Conservation (phyloP, 108 stramenopile genomes). For the Mediolabrus comicus region DNA sequence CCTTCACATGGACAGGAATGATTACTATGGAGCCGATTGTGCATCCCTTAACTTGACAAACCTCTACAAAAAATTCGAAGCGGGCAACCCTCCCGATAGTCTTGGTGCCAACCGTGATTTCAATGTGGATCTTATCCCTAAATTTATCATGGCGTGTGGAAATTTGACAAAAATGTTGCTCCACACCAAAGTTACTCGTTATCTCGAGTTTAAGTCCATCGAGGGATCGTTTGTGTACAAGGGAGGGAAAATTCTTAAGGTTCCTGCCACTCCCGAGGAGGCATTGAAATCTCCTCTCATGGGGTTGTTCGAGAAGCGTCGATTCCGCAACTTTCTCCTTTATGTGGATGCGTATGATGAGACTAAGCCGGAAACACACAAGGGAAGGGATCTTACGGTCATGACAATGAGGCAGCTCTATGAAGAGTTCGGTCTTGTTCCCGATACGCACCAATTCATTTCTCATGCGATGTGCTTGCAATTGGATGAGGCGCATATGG, state of each 20-base stretch:
- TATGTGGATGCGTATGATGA: constrained; percentile 89
- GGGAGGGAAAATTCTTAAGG: constrained; percentile 90
- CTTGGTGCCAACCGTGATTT: constrained; percentile 95
- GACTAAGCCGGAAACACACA: constrained; percentile 70
- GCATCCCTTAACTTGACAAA: constrained; percentile 97
- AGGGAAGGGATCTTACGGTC: constrained; percentile 83
- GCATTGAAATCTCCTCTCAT: constrained; percentile 91
- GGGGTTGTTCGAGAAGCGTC: constrained; percentile 97
- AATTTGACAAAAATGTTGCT: constrained; percentile 98
- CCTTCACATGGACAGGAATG: constrained; percentile 96
- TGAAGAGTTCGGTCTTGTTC: constrained; percentile 88
- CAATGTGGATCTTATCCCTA: constrained; percentile 98
- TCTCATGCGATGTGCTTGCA: constrained; percentile 99
- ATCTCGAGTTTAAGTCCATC: constrained; percentile 97
- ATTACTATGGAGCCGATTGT: constrained; percentile 98
- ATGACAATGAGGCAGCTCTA: constrained; percentile 97
- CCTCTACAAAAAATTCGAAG: constrained; percentile 95
- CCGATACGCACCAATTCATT: constrained; percentile 97
- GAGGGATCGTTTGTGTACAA: constrained; percentile 97
- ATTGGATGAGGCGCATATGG: constrained; percentile 91
- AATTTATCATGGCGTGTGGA: constrained; percentile 99
- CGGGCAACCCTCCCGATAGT: constrained; percentile 71
- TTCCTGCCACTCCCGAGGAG: constrained; percentile 92
- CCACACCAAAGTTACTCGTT: constrained; percentile 96
- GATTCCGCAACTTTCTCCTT: constrained; percentile 96